These are phyloP conservation scores for Gleditsia sinensis DNA, from an alignment of 306 rosid genomes.

Conservation along the genomic window DNA sequence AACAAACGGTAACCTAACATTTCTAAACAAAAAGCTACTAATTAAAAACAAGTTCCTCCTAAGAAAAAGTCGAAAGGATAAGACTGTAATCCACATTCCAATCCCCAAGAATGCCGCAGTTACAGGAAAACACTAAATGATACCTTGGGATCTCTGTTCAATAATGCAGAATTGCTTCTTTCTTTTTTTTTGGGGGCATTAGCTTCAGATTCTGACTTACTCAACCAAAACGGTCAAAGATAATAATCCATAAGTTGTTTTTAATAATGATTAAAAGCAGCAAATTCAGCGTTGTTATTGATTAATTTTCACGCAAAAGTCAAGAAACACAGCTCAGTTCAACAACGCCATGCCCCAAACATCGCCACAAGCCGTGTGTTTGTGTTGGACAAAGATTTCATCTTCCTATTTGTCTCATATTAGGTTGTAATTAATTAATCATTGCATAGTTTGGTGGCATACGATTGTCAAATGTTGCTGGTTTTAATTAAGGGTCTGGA, in stretches of 20 bases:
- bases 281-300: not conserved
- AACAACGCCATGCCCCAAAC: conserved; percentile 47
- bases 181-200: too few relatives aligned
- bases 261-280: not conserved
- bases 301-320: conserved; percentile 33
- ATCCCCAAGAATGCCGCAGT: conserved; percentile 52
- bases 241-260: not conserved
- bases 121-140: conserved; percentile 44
- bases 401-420: conserved; percentile 7
- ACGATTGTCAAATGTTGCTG: conserved; percentile 43
- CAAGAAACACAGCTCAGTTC: conserved; percentile 52
- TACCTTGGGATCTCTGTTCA: conserved; percentile 47
- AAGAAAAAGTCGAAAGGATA: conserved; percentile 23
- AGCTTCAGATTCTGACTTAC: conserved; percentile 31
- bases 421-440: not conserved
- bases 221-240: conserved; percentile 25
- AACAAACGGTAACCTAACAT: too few relatives aligned
- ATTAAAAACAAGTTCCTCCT: conserved; percentile 13
- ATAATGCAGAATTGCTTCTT: too few relatives aligned
- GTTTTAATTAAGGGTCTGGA: conserved; percentile 33
- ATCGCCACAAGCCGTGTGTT: conserved; percentile 52
- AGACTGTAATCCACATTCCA: conserved; percentile 35
- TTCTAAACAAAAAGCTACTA: too few relatives aligned
- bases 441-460: conserved; percentile 3
- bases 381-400: conserved; percentile 54